Evolutionary conservation across 2,329 filamentous ascomycete genomes (phyloP).

Genomic region (Scedosporium boydii): DNA sequence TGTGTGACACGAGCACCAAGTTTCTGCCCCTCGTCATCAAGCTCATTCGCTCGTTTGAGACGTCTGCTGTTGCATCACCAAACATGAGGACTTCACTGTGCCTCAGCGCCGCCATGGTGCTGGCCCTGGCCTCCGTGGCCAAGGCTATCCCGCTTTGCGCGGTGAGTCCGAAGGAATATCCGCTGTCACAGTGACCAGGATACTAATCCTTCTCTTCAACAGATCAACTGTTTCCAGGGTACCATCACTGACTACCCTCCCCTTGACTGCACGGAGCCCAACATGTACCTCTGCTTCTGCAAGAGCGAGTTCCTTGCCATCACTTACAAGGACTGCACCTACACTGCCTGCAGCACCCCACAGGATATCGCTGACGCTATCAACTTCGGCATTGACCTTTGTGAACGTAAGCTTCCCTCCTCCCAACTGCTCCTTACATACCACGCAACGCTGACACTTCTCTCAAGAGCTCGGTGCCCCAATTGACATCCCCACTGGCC

Average conservation of each 20-base stretch:
- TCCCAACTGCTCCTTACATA: not conserved
- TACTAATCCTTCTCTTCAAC: not conserved
- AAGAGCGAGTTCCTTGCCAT: not conserved
- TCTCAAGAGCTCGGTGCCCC: not conserved
- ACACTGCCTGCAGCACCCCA: not conserved
- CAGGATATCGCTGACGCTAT: not conserved
- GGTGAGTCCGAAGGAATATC: not conserved
- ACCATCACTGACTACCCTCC: constrained; percentile 1
- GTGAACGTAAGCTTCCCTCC: not conserved
- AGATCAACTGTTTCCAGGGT: constrained; percentile 1
- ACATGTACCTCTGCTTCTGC: constrained; percentile 3
- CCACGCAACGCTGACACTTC: not conserved
- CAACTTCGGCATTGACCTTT: not conserved
- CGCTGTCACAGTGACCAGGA: not conserved
- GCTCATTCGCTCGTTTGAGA: not conserved
- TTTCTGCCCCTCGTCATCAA: not conserved
- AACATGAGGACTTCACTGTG: not conserved
- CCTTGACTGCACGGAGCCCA: not conserved
- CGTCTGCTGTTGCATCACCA: not conserved
- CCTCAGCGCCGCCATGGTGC: not conserved
- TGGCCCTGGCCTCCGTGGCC: not conserved
- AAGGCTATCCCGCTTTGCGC: not conserved
- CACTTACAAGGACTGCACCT: not conserved
- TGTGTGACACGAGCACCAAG: too few species aligned
- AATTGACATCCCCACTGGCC: not conserved